A percentile compares a stretch with the other conserved stretches of the same genome.
These are phyloP conservation scores for Candida montana DNA, from an alignment of 805 yeast species.

Conservation along the genomic window DNA sequence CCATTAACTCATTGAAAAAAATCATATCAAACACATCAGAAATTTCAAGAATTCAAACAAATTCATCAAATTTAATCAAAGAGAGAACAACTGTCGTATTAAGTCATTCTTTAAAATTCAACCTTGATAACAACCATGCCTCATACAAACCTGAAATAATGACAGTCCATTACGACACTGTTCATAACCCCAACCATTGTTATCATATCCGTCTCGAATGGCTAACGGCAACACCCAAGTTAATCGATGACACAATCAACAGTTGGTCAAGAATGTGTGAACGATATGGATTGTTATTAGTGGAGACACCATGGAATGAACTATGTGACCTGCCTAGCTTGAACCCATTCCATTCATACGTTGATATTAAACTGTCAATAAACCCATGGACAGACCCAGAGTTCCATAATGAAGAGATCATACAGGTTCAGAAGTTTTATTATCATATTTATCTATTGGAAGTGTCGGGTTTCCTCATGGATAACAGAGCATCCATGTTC, in stretches of 20 bases:
- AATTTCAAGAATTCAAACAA: constrained; percentile 6
- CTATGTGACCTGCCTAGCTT: constrained; percentile 65
- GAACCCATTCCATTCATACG: constrained; percentile 87
- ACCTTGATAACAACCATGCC: constrained; percentile 66
- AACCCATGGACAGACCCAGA: constrained; percentile 68
- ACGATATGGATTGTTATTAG: constrained; percentile 71
- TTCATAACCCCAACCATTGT: constrained; percentile 92
- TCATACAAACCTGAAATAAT: constrained; percentile 76
- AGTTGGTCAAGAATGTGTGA: constrained; percentile 82
- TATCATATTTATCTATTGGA: constrained; percentile 75
- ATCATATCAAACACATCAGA: constrained; percentile 6
- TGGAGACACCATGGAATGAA: constrained; percentile 91
- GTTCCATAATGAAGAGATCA: constrained; percentile 36
- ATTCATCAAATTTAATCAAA: not conserved
- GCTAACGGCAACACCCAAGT: constrained; percentile 83
- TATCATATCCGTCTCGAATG: constrained; percentile 89
- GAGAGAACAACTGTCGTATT: constrained; percentile 41
- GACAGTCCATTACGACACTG: constrained; percentile 82
- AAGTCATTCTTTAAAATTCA: constrained; percentile 60
- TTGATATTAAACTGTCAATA: constrained; percentile 57
- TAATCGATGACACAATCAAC: constrained; percentile 72
- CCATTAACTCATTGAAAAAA: constrained; percentile 11
- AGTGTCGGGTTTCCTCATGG: constrained; percentile 69
- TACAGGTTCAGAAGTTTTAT: constrained; percentile 53
- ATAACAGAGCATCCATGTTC: constrained; percentile 68